Evolutionary conservation across 164 flowering plant genomes (phyloP).

Genomic region (Protea cynaroides): DNA sequence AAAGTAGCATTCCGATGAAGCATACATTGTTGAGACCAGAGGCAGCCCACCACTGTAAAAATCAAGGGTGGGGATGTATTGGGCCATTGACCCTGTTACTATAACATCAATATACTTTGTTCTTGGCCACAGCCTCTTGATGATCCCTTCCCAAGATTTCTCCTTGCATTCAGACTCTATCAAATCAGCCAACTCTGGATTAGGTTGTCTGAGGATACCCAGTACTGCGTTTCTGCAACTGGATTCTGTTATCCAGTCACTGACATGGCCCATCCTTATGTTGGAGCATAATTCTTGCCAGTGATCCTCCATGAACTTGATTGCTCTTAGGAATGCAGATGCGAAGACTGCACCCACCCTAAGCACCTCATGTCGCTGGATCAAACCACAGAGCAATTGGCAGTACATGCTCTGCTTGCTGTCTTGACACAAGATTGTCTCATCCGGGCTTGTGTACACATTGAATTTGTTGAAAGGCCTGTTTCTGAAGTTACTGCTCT

Average conservation of each 20-base stretch:
- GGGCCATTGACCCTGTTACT: slow-evolving; percentile 46
- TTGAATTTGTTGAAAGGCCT: slow-evolving; percentile 10
- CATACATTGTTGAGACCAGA: slow-evolving; percentile 43
- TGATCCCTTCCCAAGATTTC: slow-evolving; percentile 40
- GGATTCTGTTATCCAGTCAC: slow-evolving; percentile 26
- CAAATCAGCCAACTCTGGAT: slow-evolving; percentile 28
- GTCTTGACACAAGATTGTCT: slow-evolving; percentile 36
- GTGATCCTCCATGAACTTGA: slow-evolving; percentile 39
- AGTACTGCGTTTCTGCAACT: slow-evolving; percentile 23
- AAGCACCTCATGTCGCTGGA: slow-evolving; percentile 31
- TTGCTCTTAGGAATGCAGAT: slow-evolving; percentile 48
- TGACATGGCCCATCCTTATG: slow-evolving; percentile 31
- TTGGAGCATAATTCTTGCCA: slow-evolving; percentile 31
- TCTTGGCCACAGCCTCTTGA: slow-evolving; percentile 40
- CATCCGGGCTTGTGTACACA: slow-evolving; percentile 14
- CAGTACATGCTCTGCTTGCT: slow-evolving; percentile 48
- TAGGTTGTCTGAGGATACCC: slow-evolving; percentile 18
- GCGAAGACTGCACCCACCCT: slow-evolving; percentile 55
- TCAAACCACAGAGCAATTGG: slow-evolving; percentile 50
- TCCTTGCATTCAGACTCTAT: slow-evolving; percentile 22
- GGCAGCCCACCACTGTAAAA: slow-evolving; percentile 36
- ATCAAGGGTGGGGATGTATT: slow-evolving; percentile 37
- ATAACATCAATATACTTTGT: slow-evolving; percentile 42
- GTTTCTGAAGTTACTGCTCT: slow-evolving; percentile 10
- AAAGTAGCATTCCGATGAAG: slow-evolving; percentile 45